Conservation (phyloP, 2,329 filamentous ascomycete species). For the Chrysoporthe cubensis region DNA sequence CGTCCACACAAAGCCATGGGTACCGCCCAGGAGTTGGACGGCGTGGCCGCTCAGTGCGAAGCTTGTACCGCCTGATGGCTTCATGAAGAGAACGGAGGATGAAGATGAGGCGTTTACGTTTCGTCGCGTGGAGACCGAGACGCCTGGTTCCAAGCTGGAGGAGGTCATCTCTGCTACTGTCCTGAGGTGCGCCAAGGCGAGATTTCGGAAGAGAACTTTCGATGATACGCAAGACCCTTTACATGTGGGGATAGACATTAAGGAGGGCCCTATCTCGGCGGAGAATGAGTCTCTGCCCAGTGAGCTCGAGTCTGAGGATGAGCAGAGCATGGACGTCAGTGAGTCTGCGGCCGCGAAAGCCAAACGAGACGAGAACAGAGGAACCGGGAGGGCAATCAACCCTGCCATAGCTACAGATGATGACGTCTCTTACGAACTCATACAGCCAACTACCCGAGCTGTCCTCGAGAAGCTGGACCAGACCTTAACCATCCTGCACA, state of each 20-base stretch:
- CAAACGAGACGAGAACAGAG: not conserved
- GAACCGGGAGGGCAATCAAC: conserved; percentile 36
- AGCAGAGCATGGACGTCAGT: not conserved
- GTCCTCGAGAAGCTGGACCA: conserved; percentile 71
- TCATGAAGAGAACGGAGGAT: conserved; percentile 51
- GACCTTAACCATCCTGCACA: conserved; percentile 72
- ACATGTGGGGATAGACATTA: not conserved
- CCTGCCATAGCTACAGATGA: conserved; percentile 73
- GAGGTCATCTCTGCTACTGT: conserved; percentile 72
- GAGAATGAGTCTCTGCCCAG: conserved; percentile 24
- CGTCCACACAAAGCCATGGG: conserved; percentile 45
- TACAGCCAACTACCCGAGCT: conserved; percentile 72
- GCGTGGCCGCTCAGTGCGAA: conserved; percentile 77
- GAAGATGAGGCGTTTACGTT: conserved; percentile 57
- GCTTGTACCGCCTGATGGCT: conserved; percentile 62
- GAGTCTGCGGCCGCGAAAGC: not conserved
- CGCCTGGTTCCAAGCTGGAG: conserved; percentile 66
- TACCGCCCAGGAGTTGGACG: conserved; percentile 69
- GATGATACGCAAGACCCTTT: conserved; percentile 16
- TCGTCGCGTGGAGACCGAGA: conserved; percentile 45
- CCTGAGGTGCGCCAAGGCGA: conserved; percentile 69
- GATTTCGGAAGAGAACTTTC: conserved; percentile 52
- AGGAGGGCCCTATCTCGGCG: conserved; percentile 24
- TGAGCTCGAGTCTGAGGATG: conserved; percentile 9
- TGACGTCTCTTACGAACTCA: conserved; percentile 63